phyloP scores from a whole-genome alignment of 768 basidiomycete species.

The Boletus subparvulus region DNA sequence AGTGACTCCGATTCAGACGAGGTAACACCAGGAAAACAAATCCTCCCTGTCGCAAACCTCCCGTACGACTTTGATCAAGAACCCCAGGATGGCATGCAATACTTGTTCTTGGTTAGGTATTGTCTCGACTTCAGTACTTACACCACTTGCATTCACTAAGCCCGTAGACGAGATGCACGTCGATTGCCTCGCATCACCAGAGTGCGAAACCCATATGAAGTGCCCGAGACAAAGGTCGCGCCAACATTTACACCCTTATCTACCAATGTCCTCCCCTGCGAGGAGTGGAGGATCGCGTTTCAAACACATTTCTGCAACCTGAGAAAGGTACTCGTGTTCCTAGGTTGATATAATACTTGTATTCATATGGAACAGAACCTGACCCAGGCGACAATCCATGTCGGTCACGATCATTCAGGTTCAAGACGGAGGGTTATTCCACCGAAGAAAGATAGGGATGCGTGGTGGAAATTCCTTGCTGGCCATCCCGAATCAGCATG shows the following conservation, averaged over 20 bases:
- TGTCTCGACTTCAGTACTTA: slow-evolving; percentile 8
- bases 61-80: slow-evolving; percentile 64
- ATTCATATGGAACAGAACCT: slow-evolving; percentile 52
- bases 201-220: slow-evolving; percentile 67
- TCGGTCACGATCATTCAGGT: slow-evolving; percentile 6
- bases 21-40: slow-evolving; percentile 62
- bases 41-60: slow-evolving; percentile 77
- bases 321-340: slow-evolving; percentile 43
- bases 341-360: background rate
- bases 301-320: slow-evolving; percentile 63
- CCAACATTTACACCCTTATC: slow-evolving; percentile 16
- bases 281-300: slow-evolving; percentile 64
- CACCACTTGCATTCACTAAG: slow-evolving; percentile 8
- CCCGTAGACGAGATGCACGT: slow-evolving; percentile 66
- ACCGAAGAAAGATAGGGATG: slow-evolving; percentile 67
- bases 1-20: slow-evolving; percentile 63
- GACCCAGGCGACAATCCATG: slow-evolving; percentile 54
- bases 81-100: slow-evolving; percentile 73
- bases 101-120: slow-evolving; percentile 80
- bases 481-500: slow-evolving; percentile 70
- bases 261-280: slow-evolving; percentile 52
- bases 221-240: slow-evolving; percentile 29
- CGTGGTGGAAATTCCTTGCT: slow-evolving; percentile 78
- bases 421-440: slow-evolving; percentile 48
- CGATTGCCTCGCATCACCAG: slow-evolving; percentile 62